Evolutionary conservation across 2,329 filamentous ascomycete species (phyloP).

Genomic region (Aspergillus chevalieri): DNA sequence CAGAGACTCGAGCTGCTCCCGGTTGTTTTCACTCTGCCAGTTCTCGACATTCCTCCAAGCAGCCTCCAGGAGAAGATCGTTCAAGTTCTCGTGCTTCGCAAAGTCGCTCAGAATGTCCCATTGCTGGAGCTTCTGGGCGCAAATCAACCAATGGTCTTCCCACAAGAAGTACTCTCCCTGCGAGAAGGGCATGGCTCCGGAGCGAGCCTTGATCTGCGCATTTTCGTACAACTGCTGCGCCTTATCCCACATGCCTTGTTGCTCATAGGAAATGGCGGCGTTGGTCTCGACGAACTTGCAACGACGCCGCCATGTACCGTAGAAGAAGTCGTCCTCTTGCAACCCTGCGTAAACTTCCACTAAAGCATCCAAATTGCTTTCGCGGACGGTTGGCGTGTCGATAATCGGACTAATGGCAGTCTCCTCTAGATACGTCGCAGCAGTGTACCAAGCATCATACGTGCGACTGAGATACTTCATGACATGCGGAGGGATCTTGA

Average conservation of each 20-base stretch:
- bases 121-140: slow-evolving; percentile 95
- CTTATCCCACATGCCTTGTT: slow-evolving; percentile 99
- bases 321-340: slow-evolving; percentile 95
- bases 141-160: slow-evolving; percentile 99
- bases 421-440: slow-evolving; percentile 82
- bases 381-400: slow-evolving; percentile 75
- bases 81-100: slow-evolving; percentile 97
- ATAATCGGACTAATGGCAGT: slow-evolving; percentile 76
- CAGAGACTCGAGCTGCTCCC: slow-evolving; percentile 82
- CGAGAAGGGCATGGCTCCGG: slow-evolving; percentile 91
- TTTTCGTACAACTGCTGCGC: slow-evolving; percentile 94
- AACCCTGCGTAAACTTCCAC: slow-evolving; percentile 85
- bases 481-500: slow-evolving; percentile 90
- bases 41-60: slow-evolving; percentile 94
- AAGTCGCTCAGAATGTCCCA: slow-evolving; percentile 98
- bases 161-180: slow-evolving; percentile 97
- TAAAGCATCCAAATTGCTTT: slow-evolving; percentile 94
- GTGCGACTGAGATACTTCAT: slow-evolving; percentile 92
- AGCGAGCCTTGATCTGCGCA: slow-evolving; percentile 93
- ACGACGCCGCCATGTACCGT: slow-evolving; percentile 89
- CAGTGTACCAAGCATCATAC: slow-evolving; percentile 97
- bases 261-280: slow-evolving; percentile 92
- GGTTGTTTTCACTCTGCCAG: slow-evolving; percentile 80
- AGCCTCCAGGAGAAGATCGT: slow-evolving; percentile 89
- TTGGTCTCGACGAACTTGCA: slow-evolving; percentile 98